Conservation (phyloP, 2,329 filamentous ascomycete species). For the Neopestalotiopsis rosae region DNA sequence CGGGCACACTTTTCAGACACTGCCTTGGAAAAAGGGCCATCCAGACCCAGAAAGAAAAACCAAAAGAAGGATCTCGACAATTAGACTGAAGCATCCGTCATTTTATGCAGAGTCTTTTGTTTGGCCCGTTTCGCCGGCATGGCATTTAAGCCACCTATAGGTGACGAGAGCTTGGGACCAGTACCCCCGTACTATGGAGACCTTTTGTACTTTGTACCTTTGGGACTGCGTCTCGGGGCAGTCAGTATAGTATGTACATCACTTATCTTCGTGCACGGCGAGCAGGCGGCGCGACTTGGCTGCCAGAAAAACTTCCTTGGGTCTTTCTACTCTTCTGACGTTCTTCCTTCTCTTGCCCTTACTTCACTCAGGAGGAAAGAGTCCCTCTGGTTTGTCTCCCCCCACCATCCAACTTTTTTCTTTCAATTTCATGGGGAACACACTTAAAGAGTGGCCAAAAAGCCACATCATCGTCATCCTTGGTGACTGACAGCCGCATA, state of each 20-base stretch:
- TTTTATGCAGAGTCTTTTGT: slow-evolving; percentile 8
- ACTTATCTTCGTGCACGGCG: not conserved
- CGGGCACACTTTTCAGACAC: not conserved
- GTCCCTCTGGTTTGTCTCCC: not conserved
- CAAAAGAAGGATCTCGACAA: not conserved
- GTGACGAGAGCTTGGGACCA: slow-evolving; percentile 9
- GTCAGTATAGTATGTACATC: not conserved
- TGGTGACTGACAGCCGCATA: slow-evolving; percentile 25
- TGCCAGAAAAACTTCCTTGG: too few relatives aligned
- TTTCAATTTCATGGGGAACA: too few relatives aligned
- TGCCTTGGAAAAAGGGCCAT: not conserved
- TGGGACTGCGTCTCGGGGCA: not conserved
- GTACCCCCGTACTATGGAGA: not conserved
- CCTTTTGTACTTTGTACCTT: not conserved
- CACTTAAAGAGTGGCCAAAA: slow-evolving; percentile 21
- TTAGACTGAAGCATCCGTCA: not conserved
- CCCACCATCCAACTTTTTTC: not conserved
- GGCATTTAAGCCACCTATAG: slow-evolving; percentile 18
- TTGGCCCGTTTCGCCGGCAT: slow-evolving; percentile 11
- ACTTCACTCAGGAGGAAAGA: too few relatives aligned
- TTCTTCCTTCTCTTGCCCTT: not conserved
- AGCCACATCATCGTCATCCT: slow-evolving; percentile 20
- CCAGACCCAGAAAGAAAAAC: not conserved
- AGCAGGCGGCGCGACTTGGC: not conserved
- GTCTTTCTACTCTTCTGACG: not conserved